These are phyloP conservation scores for Eimeria brunetti DNA, from an alignment of 169 alveolate species.

Conservation along the genomic window DNA sequence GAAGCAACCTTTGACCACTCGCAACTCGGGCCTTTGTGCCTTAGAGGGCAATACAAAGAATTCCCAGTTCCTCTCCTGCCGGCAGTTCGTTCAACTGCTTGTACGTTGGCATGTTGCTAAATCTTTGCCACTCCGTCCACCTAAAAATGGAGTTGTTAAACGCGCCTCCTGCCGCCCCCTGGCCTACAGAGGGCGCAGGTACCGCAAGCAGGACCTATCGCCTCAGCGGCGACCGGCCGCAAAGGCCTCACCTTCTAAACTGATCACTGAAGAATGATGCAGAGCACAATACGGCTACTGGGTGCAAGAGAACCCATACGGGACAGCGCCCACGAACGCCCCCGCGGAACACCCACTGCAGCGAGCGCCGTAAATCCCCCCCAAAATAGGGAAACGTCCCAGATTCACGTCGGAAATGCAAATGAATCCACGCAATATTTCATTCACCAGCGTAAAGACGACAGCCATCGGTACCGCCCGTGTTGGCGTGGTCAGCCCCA, in stretches of 20 bases:
- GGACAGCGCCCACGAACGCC: background rate
- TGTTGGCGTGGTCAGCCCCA: slow-evolving; percentile 5
- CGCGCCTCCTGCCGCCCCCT: background rate
- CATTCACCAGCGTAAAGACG: background rate
- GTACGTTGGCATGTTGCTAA: background rate
- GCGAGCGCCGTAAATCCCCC: background rate
- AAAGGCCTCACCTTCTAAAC: background rate
- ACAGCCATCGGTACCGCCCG: background rate
- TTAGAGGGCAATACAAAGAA: background rate
- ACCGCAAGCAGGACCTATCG: background rate
- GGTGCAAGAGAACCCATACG: background rate
- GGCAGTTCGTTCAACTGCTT: background rate
- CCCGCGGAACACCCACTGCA: background rate
- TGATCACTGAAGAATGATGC: background rate
- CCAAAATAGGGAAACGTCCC: background rate
- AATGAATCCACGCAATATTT: background rate
- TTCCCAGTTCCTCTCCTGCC: background rate
- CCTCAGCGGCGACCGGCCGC: background rate
- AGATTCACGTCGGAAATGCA: background rate
- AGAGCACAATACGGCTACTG: background rate
- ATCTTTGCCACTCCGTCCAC: background rate
- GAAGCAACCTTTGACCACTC: background rate
- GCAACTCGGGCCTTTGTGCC: background rate
- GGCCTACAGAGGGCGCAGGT: background rate
- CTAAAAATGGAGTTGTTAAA: background rate